phyloP scores from a whole-genome alignment of 208 protist genomes.

The Blechomonas ayalai region DNA sequence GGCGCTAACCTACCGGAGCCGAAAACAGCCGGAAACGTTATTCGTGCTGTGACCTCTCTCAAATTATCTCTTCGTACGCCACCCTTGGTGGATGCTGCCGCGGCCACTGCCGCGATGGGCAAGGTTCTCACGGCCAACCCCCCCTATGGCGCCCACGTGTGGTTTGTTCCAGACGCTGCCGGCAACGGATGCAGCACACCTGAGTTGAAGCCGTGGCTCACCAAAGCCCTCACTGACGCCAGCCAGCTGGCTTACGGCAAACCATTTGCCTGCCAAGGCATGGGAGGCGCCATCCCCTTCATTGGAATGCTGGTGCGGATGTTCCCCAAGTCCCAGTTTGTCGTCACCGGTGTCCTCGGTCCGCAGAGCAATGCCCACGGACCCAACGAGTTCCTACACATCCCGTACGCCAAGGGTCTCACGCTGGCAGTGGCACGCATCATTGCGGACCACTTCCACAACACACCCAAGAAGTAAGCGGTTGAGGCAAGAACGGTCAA shows the following conservation, averaged over 20 bases:
- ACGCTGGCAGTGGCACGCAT: constrained; percentile 73
- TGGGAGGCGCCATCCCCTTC: constrained; percentile 93
- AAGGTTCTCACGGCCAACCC: constrained; percentile 78
- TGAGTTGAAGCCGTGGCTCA: constrained; percentile 73
- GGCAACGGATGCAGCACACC: constrained; percentile 86
- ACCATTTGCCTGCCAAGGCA: constrained; percentile 47
- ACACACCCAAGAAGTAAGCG: constrained; percentile 37
- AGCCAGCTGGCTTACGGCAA: constrained; percentile 80
- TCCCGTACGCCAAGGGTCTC: constrained; percentile 85
- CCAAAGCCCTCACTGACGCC: constrained; percentile 52
- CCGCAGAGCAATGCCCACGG: constrained; percentile 92
- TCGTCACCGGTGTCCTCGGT: constrained; percentile 91
- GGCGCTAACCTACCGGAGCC: constrained; percentile 57
- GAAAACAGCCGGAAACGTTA: constrained; percentile 89
- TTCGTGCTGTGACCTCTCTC: constrained; percentile 80
- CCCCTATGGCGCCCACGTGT: constrained; percentile 89
- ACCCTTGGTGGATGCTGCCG: constrained; percentile 56
- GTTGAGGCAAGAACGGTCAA: too few relatives aligned
- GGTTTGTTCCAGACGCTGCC: constrained; percentile 37
- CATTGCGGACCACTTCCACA: constrained; percentile 58
- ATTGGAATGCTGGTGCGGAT: constrained; percentile 87
- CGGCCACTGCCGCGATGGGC: constrained; percentile 42
- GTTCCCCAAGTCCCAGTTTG: constrained; percentile 92
- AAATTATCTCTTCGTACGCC: constrained; percentile 92
- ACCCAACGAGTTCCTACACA: constrained; percentile 93